A percentile compares a stretch with the other conserved stretches of the same genome.
phyloP scores from a whole-genome alignment of 306 rosid species.

The Delonix regia region DNA sequence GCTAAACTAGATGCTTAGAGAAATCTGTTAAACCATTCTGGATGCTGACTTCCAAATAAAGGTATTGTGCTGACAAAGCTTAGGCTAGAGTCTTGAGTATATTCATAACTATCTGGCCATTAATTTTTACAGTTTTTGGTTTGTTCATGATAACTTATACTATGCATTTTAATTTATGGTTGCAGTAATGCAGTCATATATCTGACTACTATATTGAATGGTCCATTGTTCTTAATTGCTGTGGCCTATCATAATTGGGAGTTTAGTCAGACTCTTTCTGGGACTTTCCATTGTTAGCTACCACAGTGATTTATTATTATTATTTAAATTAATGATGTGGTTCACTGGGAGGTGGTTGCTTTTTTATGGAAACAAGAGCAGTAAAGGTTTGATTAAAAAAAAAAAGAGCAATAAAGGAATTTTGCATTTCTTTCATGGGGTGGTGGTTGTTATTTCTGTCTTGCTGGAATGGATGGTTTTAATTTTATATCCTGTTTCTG shows the following conservation, averaged over 20 bases:
- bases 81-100: not conserved
- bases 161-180: too few species aligned
- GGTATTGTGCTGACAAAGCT: not conserved
- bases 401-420: too few species aligned
- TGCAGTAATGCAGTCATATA: not conserved
- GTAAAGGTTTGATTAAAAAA: too few species aligned
- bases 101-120: not conserved
- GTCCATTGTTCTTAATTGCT: not conserved
- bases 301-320: not conserved
- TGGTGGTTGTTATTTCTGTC: not conserved
- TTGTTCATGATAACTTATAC: not conserved
- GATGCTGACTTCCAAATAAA: slow-evolving; percentile 7
- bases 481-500: not conserved
- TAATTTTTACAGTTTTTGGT: not conserved
- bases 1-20: not conserved
- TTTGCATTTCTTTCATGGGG: not conserved
- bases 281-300: not conserved
- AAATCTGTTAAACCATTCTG: not conserved
- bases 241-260: not conserved
- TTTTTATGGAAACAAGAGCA: too few species aligned
- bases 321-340: not conserved
- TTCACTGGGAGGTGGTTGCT: not conserved
- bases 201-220: not conserved
- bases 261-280: not conserved
- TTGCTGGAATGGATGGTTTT: not conserved